A percentile compares a stretch with the other conserved stretches of the same genome.
Conservation (phyloP, 2,329 filamentous ascomycete species). For the Colletotrichum nymphaeae region DNA sequence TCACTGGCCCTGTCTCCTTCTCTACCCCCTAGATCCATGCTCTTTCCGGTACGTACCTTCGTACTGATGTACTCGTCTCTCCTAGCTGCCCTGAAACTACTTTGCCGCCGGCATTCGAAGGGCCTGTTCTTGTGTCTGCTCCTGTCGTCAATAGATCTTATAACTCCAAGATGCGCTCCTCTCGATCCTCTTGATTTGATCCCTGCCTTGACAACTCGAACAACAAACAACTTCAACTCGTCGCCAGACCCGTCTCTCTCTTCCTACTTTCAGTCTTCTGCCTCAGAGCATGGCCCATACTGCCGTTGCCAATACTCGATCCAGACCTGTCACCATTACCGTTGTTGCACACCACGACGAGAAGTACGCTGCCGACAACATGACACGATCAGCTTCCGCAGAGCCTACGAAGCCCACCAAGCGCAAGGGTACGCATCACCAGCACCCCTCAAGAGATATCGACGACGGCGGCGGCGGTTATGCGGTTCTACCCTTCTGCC, state of each 20-base stretch:
- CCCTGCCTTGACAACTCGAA: slow-evolving; percentile 30
- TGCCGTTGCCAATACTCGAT: slow-evolving; percentile 30
- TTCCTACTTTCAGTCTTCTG: slow-evolving; percentile 17
- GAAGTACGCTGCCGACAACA: slow-evolving; percentile 41
- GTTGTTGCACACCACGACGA: slow-evolving; percentile 32
- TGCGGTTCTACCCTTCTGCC: neutral
- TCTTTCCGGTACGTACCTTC: neutral
- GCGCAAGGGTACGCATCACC: slow-evolving; percentile 55
- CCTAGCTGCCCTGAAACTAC: slow-evolving; percentile 35
- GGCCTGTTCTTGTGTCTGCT: slow-evolving; percentile 33
- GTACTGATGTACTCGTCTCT: slow-evolving; percentile 12
- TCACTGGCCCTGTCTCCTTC: slow-evolving; percentile 1
- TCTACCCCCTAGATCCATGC: slow-evolving; percentile 1
- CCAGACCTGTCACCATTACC: slow-evolving; percentile 24
- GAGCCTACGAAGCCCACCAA: slow-evolving; percentile 57
- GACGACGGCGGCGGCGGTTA: neutral
- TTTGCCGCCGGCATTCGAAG: slow-evolving; percentile 34
- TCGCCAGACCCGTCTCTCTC: slow-evolving; percentile 11
- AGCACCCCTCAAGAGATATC: neutral
- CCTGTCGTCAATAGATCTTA: slow-evolving; percentile 33
- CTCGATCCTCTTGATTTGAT: slow-evolving; percentile 22
- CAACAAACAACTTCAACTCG: slow-evolving; percentile 26
- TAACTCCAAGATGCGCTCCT: slow-evolving; percentile 35
- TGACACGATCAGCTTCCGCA: slow-evolving; percentile 56
- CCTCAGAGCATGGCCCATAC: slow-evolving; percentile 30